Conservation (phyloP, 202 grass and related monocot species). For the Panicum hallii region DNA sequence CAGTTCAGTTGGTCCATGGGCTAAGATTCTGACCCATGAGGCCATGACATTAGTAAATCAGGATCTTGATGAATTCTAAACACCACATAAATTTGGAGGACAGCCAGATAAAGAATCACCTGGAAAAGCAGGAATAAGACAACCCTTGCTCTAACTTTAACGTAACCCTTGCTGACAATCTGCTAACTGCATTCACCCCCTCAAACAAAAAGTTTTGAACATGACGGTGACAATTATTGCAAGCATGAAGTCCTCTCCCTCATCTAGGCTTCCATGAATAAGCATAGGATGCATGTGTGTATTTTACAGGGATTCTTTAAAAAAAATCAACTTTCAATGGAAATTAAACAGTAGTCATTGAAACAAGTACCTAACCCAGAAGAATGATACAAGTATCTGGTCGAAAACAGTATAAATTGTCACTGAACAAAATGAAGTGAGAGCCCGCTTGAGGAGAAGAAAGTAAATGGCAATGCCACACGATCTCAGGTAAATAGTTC, state of each 20-base stretch:
- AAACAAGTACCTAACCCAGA: slow-evolving; percentile 29
- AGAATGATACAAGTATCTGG: slow-evolving; percentile 38
- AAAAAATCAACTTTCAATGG: neutral
- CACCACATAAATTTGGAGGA: slow-evolving; percentile 4
- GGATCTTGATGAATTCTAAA: neutral
- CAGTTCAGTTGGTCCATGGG: no score
- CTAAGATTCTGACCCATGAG: no score
- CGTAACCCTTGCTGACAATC: neutral
- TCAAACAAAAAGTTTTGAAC: slow-evolving; percentile 17
- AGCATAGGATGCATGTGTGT: neutral
- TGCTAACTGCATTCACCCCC: slow-evolving; percentile 10
- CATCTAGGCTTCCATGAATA: slow-evolving; percentile 22
- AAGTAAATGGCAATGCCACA: neutral
- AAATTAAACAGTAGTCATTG: slow-evolving; percentile 15
- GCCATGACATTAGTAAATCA: neutral
- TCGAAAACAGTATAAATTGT: neutral
- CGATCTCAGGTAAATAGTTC: slow-evolving; percentile 19
- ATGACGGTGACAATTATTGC: slow-evolving; percentile 3
- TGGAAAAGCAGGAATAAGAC: neutral
- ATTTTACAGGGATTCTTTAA: neutral
- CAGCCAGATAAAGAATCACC: neutral
- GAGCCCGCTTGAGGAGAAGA: slow-evolving; percentile 26
- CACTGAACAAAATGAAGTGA: slow-evolving; percentile 36
- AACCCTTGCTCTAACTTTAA: neutral
- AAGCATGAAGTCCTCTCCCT: neutral